These are phyloP conservation scores for Sparassis latifolia DNA, from an alignment of 1,284 basidiomycete species.

Conservation along the genomic window DNA sequence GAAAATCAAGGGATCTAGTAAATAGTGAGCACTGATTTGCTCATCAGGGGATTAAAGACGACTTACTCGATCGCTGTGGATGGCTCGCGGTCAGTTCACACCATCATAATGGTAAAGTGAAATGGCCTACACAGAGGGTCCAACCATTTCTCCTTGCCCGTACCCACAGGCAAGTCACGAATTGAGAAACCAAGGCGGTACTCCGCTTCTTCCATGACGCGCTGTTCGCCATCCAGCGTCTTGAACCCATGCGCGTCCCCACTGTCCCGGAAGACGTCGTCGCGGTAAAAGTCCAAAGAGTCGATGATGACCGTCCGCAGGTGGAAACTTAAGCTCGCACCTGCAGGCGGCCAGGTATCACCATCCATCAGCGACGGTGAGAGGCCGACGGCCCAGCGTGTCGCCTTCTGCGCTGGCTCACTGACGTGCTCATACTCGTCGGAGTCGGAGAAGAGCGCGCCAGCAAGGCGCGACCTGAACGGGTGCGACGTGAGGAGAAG, in stretches of 20 bases:
- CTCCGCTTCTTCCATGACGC: constrained; percentile 59
- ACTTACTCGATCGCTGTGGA: constrained; percentile 56
- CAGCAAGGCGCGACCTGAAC: constrained; percentile 58
- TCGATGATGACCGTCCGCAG: constrained; percentile 77
- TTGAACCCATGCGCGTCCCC: constrained; percentile 16
- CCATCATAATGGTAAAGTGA: neutral
- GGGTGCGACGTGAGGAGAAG: constrained; percentile 57
- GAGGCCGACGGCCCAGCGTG: constrained; percentile 66
- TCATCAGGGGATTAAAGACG: neutral
- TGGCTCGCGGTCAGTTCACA: neutral
- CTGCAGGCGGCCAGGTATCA: constrained; percentile 79
- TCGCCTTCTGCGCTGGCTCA: neutral
- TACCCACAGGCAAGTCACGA: constrained; percentile 57
- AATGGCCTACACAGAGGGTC: constrained; percentile 61
- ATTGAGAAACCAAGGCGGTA: constrained; percentile 79
- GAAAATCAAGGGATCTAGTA: constrained; percentile 74
- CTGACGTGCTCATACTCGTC: constrained; percentile 29
- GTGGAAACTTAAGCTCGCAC: constrained; percentile 75
- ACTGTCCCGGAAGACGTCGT: neutral
- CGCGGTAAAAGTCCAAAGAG: constrained; percentile 35
- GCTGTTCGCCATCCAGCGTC: constrained; percentile 18
- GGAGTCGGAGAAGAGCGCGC: constrained; percentile 65
- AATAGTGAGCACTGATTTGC: constrained; percentile 7
- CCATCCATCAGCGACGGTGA: constrained; percentile 64
- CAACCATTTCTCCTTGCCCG: constrained; percentile 67